Evolutionary conservation across 179 eudicot species (phyloP).

Genomic region (Vitellaria paradoxa): DNA sequence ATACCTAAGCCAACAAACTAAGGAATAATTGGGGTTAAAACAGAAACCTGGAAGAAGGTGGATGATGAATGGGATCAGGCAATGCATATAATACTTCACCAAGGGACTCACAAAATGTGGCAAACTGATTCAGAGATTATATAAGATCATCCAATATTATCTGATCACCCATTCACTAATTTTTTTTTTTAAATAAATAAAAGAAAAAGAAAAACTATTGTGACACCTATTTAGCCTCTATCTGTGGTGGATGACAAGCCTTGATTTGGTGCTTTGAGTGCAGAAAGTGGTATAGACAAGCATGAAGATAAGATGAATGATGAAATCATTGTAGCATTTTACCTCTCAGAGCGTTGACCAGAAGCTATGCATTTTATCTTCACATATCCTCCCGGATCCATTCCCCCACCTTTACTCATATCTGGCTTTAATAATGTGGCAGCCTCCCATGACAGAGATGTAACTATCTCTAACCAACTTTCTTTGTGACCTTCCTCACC

Average conservation of each 20-base stretch:
- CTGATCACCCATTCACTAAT: background rate
- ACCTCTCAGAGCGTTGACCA: conserved; percentile 88
- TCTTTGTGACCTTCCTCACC: conserved; percentile 69
- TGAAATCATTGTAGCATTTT: conserved; percentile 17
- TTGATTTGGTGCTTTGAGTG: background rate
- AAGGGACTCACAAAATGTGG: background rate
- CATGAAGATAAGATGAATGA: conserved; percentile 2
- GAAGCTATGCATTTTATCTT: conserved; percentile 93
- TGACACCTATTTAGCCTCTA: background rate
- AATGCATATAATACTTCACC: background rate
- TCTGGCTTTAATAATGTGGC: conserved; percentile 94
- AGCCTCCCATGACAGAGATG: conserved; percentile 95
- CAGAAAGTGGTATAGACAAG: background rate
- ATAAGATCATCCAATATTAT: conserved; percentile 1
- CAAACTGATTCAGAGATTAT: background rate
- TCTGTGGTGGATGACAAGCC: background rate
- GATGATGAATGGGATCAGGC: background rate
- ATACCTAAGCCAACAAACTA: background rate
- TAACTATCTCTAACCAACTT: conserved; percentile 93
- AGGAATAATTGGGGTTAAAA: background rate
- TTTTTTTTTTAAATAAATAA: too few relatives aligned
- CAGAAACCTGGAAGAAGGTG: background rate
- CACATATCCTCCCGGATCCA: conserved; percentile 99
- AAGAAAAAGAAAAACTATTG: too few relatives aligned
- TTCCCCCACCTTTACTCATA: conserved; percentile 92